A percentile compares a stretch with the other conserved stretches of the same genome.
These are phyloP conservation scores for Crucihimalaya himalaica DNA, from an alignment of 345 rosid species.

Conservation along the genomic window DNA sequence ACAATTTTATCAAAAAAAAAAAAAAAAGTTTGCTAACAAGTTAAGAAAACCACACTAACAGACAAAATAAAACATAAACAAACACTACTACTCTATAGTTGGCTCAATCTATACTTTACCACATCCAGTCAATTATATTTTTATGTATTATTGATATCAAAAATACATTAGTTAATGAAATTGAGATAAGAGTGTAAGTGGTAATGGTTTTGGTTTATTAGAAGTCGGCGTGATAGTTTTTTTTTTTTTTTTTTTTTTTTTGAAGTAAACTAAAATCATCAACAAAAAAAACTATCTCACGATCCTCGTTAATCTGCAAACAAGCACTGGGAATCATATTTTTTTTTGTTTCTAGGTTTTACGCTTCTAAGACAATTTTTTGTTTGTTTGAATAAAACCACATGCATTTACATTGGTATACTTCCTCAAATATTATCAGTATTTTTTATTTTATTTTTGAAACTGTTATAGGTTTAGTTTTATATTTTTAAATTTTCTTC, in stretches of 20 bases:
- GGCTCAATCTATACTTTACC: background rate
- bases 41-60: conserved; percentile 9
- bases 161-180: background rate
- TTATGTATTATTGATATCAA: background rate
- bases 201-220: background rate
- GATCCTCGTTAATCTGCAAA: background rate
- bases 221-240: background rate
- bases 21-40: background rate
- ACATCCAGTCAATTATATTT: background rate
- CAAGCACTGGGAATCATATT: background rate
- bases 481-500: background rate
- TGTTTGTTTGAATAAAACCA: background rate
- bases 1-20: background rate
- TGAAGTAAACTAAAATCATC: background rate
- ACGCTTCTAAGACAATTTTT: background rate
- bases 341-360: background rate
- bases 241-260: background rate
- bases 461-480: background rate
- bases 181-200: background rate
- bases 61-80: conserved; percentile 9
- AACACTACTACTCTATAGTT: background rate
- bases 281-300: background rate
- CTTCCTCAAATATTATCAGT: background rate
- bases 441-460: background rate
- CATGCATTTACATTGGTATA: background rate